These are phyloP conservation scores for Chalciporus piperatus DNA, from an alignment of 768 basidiomycete genomes.

Conservation along the genomic window DNA sequence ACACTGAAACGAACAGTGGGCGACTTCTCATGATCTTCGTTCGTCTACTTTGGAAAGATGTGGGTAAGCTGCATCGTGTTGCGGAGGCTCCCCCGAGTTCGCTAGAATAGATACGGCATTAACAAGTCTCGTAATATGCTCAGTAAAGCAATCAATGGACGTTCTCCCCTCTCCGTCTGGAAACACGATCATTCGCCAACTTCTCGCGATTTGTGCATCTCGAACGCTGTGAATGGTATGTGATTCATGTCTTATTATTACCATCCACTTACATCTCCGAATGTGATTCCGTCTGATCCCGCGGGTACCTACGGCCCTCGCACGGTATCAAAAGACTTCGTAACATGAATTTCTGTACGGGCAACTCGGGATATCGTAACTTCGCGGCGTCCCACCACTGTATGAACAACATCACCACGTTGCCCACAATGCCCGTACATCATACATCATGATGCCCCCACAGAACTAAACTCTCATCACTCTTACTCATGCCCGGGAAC, in stretches of 20 bases:
- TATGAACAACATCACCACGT: neutral
- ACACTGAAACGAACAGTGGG: conserved; percentile 1
- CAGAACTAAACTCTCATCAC: no score
- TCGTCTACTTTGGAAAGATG: conserved; percentile 19
- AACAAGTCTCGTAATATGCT: conserved; percentile 3
- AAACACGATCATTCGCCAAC: neutral
- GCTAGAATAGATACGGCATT: conserved; percentile 11
- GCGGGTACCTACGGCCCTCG: neutral
- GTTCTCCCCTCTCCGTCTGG: neutral
- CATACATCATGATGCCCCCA: no score
- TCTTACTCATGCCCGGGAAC: neutral
- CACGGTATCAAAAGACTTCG: neutral
- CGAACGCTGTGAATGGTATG: neutral
- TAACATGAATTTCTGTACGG: neutral
- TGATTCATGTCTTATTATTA: neutral
- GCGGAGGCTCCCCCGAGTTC: conserved; percentile 1
- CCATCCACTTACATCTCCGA: no score
- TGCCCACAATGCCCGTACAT: neutral
- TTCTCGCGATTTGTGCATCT: neutral
- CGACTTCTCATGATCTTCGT: conserved; percentile 13
- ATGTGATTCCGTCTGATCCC: neutral
- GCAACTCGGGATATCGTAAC: neutral
- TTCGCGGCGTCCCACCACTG: neutral
- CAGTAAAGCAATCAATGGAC: conserved; percentile 5
- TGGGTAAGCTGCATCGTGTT: conserved; percentile 16